Conservation (phyloP, 2,329 filamentous ascomycete species). For the Scedosporium minutisporum region DNA sequence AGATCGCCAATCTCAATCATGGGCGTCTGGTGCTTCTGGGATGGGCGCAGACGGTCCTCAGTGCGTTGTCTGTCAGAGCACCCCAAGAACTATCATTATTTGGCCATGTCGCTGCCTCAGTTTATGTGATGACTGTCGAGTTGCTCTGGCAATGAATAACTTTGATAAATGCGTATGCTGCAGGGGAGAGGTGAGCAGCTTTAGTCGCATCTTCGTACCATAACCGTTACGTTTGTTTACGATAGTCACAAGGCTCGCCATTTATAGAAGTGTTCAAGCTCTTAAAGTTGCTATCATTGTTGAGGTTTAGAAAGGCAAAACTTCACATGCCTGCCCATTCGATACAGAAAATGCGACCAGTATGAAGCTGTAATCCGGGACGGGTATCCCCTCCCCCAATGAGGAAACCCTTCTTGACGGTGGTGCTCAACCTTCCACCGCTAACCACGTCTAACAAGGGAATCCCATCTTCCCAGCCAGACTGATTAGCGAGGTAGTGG, state of each 20-base stretch:
- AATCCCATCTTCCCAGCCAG: constrained; percentile 81
- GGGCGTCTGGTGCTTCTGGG: constrained; percentile 63
- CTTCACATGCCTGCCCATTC: constrained; percentile 89
- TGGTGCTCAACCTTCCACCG: constrained; percentile 80
- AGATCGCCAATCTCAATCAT: constrained; percentile 28
- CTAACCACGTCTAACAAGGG: constrained; percentile 76
- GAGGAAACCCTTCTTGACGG: constrained; percentile 91
- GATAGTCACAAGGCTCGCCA: neutral
- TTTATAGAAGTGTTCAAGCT: neutral
- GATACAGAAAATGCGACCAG: constrained; percentile 67
- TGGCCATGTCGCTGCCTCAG: constrained; percentile 96
- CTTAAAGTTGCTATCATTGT: too few species aligned
- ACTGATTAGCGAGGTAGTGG: constrained; percentile 79
- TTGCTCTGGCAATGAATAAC: constrained; percentile 92
- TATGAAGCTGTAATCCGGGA: constrained; percentile 13
- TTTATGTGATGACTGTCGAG: constrained; percentile 88
- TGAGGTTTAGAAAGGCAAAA: neutral
- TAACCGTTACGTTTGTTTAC: constrained; percentile 17
- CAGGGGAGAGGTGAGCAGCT: constrained; percentile 76
- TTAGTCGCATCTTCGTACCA: constrained; percentile 85
- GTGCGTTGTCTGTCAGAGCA: constrained; percentile 86
- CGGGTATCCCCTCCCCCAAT: constrained; percentile 57
- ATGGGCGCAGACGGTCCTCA: constrained; percentile 65
- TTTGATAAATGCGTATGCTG: constrained; percentile 96
- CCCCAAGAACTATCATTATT: constrained; percentile 79